phyloP scores from a whole-genome alignment of 75 land plant species.

The Cryptomeria japonica region DNA sequence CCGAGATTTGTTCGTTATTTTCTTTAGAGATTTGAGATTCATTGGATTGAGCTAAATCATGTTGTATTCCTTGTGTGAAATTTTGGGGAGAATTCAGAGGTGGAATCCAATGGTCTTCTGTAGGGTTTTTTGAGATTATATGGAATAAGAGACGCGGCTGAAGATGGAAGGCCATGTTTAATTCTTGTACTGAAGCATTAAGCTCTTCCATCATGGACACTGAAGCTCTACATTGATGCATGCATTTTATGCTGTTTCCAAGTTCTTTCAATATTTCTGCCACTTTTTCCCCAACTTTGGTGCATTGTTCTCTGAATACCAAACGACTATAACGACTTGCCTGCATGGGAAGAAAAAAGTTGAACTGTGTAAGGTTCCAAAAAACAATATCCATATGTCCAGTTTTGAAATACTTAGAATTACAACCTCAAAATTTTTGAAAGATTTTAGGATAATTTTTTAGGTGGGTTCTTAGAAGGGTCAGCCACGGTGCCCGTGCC shows the following conservation, averaged over 20 bases:
- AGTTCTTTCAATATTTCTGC: conserved; percentile 33
- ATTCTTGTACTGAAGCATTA: conserved; percentile 13
- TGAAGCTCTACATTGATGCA: conserved; percentile 15
- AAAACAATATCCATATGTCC: neutral
- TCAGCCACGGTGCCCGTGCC: no score
- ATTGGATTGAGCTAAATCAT: no score
- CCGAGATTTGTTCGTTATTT: no score
- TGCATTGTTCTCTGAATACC: conserved; percentile 22
- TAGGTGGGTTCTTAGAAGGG: no score
- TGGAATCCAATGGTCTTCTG: no score
- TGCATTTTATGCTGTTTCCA: conserved; percentile 29
- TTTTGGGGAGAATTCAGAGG: no score
- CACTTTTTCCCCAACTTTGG: conserved; percentile 13
- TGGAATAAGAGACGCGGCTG: conserved; percentile 41
- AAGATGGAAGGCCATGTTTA: conserved; percentile 1
- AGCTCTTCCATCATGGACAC: conserved; percentile 8
- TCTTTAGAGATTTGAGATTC: no score
- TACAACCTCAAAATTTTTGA: no score
- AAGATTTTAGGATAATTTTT: no score
- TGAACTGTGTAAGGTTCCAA: neutral
- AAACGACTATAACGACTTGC: neutral
- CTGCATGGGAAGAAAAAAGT: conserved; percentile 1
- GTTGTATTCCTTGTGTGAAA: no score
- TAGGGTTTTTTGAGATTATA: no score
- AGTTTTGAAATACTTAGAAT: no score